Conservation (phyloP, 768 basidiomycete genomes). For the Floccularia luteovirens region DNA sequence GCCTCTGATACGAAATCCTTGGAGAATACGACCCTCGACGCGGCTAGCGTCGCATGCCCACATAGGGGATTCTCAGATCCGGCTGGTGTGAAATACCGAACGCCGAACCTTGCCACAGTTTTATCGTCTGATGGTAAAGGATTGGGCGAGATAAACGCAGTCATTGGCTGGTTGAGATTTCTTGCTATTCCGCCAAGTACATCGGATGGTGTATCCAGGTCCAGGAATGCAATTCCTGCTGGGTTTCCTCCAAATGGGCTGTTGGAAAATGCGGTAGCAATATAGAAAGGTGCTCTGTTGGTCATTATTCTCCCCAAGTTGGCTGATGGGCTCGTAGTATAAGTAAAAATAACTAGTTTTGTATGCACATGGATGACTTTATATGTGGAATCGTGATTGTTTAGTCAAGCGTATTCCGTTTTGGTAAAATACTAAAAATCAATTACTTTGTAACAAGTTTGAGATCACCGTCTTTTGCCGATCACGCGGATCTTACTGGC, state of each 20-base stretch:
- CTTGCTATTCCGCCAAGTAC: conserved; percentile 24
- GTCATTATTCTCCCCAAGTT: conserved; percentile 10
- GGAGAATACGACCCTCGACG: conserved; percentile 30
- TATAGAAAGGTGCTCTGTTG: conserved; percentile 19
- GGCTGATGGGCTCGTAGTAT: no score
- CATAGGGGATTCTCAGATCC: conserved; percentile 26
- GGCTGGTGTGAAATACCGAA: conserved; percentile 29
- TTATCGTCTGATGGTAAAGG: conserved; percentile 14
- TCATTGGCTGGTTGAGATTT: conserved; percentile 40
- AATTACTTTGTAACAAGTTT: no score
- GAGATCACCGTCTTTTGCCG: no score
- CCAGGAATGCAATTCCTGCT: conserved; percentile 30
- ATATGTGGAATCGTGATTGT: no score
- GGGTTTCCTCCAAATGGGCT: conserved; percentile 36
- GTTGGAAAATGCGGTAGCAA: conserved; percentile 37
- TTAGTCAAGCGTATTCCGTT: no score
- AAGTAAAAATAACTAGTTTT: no score
- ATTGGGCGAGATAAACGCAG: conserved; percentile 21
- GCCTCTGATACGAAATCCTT: conserved; percentile 14
- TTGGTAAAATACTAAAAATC: no score
- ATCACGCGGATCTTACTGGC: no score
- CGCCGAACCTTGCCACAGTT: conserved; percentile 18
- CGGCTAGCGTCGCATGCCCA: conserved; percentile 37
- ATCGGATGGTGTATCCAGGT: conserved; percentile 17
- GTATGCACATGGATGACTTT: no score